Conservation (phyloP, 306 rosid genomes). For the Cajanus cajan region DNA sequence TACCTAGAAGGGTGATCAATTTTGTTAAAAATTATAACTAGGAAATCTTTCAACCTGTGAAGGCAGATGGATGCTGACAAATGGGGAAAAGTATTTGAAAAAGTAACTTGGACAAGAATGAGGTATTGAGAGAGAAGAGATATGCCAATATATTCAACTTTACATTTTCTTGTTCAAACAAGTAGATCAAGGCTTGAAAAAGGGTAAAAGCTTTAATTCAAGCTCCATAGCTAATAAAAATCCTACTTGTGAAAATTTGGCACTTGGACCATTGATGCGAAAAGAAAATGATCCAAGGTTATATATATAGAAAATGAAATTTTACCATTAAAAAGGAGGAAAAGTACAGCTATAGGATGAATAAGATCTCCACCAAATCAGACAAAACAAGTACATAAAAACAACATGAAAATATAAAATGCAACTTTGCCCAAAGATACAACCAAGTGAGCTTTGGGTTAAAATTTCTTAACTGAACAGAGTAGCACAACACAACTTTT, state of each 20-base stretch:
- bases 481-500: neutral
- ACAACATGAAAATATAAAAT: neutral
- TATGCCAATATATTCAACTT: neutral
- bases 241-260: neutral
- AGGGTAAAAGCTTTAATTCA: too few relatives aligned
- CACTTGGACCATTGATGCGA: neutral
- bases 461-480: neutral
- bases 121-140: neutral
- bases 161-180: neutral
- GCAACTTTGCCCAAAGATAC: neutral
- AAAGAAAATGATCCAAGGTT: neutral
- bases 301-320: neutral
- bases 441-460: neutral
- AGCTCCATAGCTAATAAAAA: neutral
- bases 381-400: neutral
- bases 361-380: neutral
- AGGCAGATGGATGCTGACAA: neutral
- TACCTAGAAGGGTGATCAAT: neutral
- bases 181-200: too few relatives aligned
- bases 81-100: neutral
- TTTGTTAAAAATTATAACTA: neutral
- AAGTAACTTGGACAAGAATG: neutral
- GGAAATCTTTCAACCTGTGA: neutral
- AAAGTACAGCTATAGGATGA: neutral
- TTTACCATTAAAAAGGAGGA: neutral